Conservation (phyloP, 2,329 filamentous ascomycete species). For the Verticillium albo-atrum region DNA sequence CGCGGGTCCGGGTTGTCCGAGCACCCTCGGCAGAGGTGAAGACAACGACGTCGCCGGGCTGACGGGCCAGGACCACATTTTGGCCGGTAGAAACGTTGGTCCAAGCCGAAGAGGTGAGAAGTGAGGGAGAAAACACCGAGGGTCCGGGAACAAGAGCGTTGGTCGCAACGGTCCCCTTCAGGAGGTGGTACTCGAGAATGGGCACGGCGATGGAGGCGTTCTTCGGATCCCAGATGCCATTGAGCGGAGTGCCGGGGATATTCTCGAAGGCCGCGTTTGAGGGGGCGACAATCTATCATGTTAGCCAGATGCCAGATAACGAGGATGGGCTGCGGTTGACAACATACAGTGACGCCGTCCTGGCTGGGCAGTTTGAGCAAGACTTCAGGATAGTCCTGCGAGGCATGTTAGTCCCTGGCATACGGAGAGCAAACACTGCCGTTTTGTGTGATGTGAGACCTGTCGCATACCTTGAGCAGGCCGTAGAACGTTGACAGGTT, state of each 20-base stretch:
- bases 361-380: conserved; percentile 37
- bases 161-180: conserved; percentile 44
- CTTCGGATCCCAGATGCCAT: conserved; percentile 39
- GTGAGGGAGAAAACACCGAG: conserved; percentile 35
- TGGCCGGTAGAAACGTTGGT: conserved; percentile 47
- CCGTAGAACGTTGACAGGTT: conserved; percentile 39
- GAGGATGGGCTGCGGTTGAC: background rate
- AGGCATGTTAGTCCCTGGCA: conserved; percentile 1
- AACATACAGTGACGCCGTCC: conserved; percentile 38
- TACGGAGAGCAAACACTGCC: background rate
- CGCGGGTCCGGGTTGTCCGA: conserved; percentile 33
- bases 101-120: conserved; percentile 35
- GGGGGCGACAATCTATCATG: conserved; percentile 47
- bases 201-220: conserved; percentile 37
- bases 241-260: conserved; percentile 47
- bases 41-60: conserved; percentile 33
- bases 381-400: conserved; percentile 42
- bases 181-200: conserved; percentile 59
- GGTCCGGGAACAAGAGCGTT: conserved; percentile 29
- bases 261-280: conserved; percentile 52
- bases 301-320: background rate
- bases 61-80: conserved; percentile 39
- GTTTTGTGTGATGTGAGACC: background rate
- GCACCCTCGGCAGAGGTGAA: conserved; percentile 35
- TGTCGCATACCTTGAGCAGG: conserved; percentile 32